Evolutionary conservation across 177 flowering plant genomes (phyloP), one percentile per base, ranked within the genome.

Genomic region (Vitis hybrid): DNA sequence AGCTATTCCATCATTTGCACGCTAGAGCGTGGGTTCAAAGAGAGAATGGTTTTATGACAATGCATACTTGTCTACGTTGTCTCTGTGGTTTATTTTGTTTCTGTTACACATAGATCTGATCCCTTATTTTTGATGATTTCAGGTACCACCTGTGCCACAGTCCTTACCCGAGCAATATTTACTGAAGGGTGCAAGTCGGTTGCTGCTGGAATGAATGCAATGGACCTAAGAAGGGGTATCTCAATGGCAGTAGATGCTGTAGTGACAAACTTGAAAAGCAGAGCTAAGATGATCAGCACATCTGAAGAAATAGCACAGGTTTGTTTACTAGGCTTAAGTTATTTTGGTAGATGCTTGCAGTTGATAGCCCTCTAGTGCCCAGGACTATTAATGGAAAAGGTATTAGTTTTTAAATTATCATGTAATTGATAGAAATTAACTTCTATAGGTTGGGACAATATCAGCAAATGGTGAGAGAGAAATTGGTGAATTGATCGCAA

Each of bases 281-380:
- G 91, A 74, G 92, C 99, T 65, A 72, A 87, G 17, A 90, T 91
- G 99, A 95, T 95, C 70, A 93, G 98, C 84, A 91, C 97, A 73
- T 93, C 97, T 7, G 99, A 95, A 71, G 99, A 95, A 79, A 94
- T 94, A n/a, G 95, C 98, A 10, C 98, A 94, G 92, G 98, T 93
- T 17, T 30, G 17, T 19, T 55, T 15, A 32, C 19, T 19, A 14
- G 18, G 18, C 9, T 11, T 24, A 24, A 24, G 27, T 24, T 24
- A 24, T 24, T 24, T 59, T 10, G 46, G 46, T 35, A 35, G 46
- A 35, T 35, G 46, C 46, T 35, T 35, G 46, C 46, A 35, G 6
- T 35, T 35, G 46, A 6, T 35, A 4, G 46, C 46, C 46, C 6
- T 35, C 46, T 35, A 24, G 46, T 35, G 46, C 46, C 46, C 46